Evolutionary conservation across 108 stramenopile genomes (phyloP).

Genomic region (Cyclostephanos invisitatus): DNA sequence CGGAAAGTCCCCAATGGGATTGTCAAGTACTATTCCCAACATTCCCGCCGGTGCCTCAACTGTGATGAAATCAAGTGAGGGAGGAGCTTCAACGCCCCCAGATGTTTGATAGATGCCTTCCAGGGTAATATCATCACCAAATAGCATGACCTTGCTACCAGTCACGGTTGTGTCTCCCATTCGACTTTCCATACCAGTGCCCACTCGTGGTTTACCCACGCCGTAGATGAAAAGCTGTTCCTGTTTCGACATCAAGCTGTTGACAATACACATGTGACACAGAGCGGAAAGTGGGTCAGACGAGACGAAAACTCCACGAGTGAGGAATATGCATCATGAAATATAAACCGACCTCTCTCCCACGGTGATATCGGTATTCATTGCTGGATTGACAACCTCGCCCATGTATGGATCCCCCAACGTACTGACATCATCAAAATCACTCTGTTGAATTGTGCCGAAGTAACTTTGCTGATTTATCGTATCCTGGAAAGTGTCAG

Average conservation of each 20-base stretch:
- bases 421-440: constrained; percentile 76
- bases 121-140: constrained; percentile 40
- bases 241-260: constrained; percentile 34
- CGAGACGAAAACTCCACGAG: not conserved
- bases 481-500: not conserved
- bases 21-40: constrained; percentile 88
- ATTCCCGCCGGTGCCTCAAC: constrained; percentile 62
- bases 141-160: constrained; percentile 23
- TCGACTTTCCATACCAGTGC: constrained; percentile 6
- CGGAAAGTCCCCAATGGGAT: constrained; percentile 71
- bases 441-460: constrained; percentile 41
- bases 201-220: constrained; percentile 18
- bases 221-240: constrained; percentile 31
- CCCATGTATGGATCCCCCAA: constrained; percentile 82
- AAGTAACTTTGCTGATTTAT: constrained; percentile 1
- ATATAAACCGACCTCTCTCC: constrained; percentile 17
- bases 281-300: not conserved
- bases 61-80: constrained; percentile 23
- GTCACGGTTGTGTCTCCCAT: constrained; percentile 39
- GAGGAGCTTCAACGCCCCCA: constrained; percentile 18
- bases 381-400: constrained; percentile 34
- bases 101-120: constrained; percentile 31
- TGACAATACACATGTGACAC: not conserved
- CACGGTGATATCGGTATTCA: constrained; percentile 43
- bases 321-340: not conserved